These are phyloP conservation scores for Cryptococcus floricola DNA, from an alignment of 1,284 basidiomycete genomes.

Conservation along the genomic window DNA sequence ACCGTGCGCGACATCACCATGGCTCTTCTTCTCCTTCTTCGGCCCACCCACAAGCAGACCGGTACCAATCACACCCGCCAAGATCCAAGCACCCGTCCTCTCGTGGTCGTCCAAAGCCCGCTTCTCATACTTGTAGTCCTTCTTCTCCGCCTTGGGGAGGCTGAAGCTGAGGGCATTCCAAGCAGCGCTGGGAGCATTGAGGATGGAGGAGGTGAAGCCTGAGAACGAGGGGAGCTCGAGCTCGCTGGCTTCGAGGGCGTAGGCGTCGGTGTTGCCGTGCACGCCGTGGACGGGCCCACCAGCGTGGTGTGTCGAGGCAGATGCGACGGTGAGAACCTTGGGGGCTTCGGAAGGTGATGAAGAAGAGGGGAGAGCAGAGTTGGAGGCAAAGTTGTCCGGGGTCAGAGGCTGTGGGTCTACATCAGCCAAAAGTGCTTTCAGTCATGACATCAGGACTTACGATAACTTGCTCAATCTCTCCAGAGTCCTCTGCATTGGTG, in stretches of 20 bases:
- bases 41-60: conserved; percentile 56
- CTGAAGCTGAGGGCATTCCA: conserved; percentile 14
- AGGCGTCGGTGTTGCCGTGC: conserved; percentile 44
- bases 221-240: conserved; percentile 13
- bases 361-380: conserved; percentile 3
- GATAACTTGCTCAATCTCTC: conserved; percentile 30
- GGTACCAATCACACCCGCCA: conserved; percentile 57
- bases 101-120: conserved; percentile 57
- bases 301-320: conserved; percentile 59
- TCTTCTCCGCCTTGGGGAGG: conserved; percentile 11
- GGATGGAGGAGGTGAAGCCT: conserved; percentile 1
- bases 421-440: not conserved
- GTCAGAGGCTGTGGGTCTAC: conserved; percentile 33
- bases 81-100: conserved; percentile 55
- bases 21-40: conserved; percentile 17
- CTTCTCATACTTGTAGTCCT: conserved; percentile 42
- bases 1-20: not conserved
- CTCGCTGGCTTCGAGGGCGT: conserved; percentile 14
- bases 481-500: conserved; percentile 6
- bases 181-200: conserved; percentile 21
- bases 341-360: conserved; percentile 6
- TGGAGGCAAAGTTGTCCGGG: conserved; percentile 43
- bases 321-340: conserved; percentile 69
- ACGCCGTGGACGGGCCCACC: conserved; percentile 65
- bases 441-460: conserved; percentile 21